Evolutionary conservation across 768 basidiomycete species (phyloP), one percentile per base, ranked within the genome.

Genomic region (Trichaptum fuscoviolaceum): DNA sequence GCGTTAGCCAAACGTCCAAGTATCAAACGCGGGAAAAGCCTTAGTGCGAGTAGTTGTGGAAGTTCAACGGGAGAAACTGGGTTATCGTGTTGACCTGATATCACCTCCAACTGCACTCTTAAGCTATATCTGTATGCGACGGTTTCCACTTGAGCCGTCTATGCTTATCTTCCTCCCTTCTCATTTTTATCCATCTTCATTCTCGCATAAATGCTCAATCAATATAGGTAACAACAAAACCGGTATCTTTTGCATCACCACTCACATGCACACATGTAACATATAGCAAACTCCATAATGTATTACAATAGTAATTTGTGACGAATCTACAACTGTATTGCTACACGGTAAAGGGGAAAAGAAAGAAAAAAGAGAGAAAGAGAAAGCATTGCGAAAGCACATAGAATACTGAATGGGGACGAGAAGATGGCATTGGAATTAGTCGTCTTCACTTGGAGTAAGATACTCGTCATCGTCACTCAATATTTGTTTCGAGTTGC

Each of bases 391-490:
- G 12, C 42, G 42, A 52, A 52, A 52, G 42, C 42, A 52, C 42
- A 20, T 12, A 12, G 2, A 12, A 3, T 12, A 52, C 42, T 4
- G 3, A 12, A 15, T 52, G 42, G 20, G 42, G 42, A 52, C 42
- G 15, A 52, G 42, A 52, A 52, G 42, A 20, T 3, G 8, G 59
- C 4, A 42, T 60, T 57, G 71, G 73, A 85, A 52, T 75, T 74
- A 82, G 24, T 92, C 91, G 25, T 92, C 90, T 66, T 92, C 91
- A 69, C 88, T 90, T 27, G 87, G 87, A 24, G 90, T 90, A 73
- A 91, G 77, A 73, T 88, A 87, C 73, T 86, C 85, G 68, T 81
- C 80, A 58, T 84, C 83, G 69, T 92, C 91, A 69, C 90, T 92
- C 76, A 92, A 78, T 63, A 93, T 83, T 76, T 89, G 88, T 74